Evolutionary conservation across 2,329 filamentous ascomycete species (phyloP).

Genomic region (Periglandula ipomoeae): DNA sequence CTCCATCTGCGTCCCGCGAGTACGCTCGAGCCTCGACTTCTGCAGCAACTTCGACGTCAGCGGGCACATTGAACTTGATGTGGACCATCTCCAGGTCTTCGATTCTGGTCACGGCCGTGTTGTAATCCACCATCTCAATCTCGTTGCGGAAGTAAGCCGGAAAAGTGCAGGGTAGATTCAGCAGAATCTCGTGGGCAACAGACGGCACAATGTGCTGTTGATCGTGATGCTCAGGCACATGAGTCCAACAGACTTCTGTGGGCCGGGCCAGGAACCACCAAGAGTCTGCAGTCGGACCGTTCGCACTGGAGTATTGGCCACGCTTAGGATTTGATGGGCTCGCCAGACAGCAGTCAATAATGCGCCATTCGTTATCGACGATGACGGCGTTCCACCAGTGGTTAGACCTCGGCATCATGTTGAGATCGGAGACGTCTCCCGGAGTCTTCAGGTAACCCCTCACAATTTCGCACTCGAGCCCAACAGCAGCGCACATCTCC

Average conservation of each 20-base stretch:
- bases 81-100: constrained; percentile 93
- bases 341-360: constrained; percentile 89
- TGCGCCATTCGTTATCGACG: constrained; percentile 90
- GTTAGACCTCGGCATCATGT: constrained; percentile 76
- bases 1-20: constrained; percentile 75
- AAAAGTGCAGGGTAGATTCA: constrained; percentile 78
- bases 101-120: constrained; percentile 75
- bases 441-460: constrained; percentile 86
- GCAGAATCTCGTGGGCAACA: constrained; percentile 73
- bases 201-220: constrained; percentile 93
- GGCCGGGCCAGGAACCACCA: constrained; percentile 95
- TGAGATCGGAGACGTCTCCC: constrained; percentile 72
- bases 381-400: constrained; percentile 98
- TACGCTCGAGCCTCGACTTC: constrained; percentile 83
- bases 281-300: constrained; percentile 61
- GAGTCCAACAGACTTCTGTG: constrained; percentile 87
- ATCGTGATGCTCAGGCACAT: constrained; percentile 76
- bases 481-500: constrained; percentile 90
- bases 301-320: constrained; percentile 63
- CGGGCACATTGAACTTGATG: constrained; percentile 75
- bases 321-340: constrained; percentile 83
- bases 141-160: constrained; percentile 80
- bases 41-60: constrained; percentile 84
- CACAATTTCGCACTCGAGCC: constrained; percentile 78
- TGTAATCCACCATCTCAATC: constrained; percentile 77